Evolutionary conservation across 148 eudicot genomes (phyloP), one percentile per base, ranked within the genome.

Genomic region (Fagopyrum tataricum): DNA sequence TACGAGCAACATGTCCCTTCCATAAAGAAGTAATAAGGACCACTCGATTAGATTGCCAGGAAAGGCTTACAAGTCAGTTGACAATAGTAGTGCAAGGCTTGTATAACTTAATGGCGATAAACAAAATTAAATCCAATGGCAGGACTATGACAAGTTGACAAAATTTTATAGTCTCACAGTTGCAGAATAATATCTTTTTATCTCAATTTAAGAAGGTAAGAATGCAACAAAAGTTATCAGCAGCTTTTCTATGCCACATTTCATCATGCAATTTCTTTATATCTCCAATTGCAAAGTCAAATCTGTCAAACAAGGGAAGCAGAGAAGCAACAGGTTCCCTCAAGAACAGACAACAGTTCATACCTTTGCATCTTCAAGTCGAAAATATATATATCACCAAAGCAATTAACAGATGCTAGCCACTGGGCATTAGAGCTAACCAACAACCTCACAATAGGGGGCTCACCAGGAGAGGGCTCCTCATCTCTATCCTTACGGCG

Each of bases 401-500:
- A 90, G 78, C 93, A 91, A 81, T 94, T 94, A 39, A 87, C 77
- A 73, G 96, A 96, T 69, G 98, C 93, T 79, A 94, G 75, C 98
- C 98, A 94, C 84, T 94, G 96, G 47, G 90, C 98, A 82, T 94
- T 96, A 76, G 78, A 78, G 84, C 98, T 94, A 47, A 83, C 82
- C 77, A 85, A 91, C 84, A 91, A 79, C 72, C 80, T 94, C 48
- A 96, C 88, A 52, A 94, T 88, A 48, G 98, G 98, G 67, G 96
- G 98, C 78, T 94, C 96, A 67, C 73, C 81, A 40, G 91, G 96
- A 4, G 88, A 85, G 64, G 82, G 75, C 72, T 64, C 76, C 76
- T 87, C 86, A 71, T 76, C 83, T 40, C 72, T 70, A 9, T 87
- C 87, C 83, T 82, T 87, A 14, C 89, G 89, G 66, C 82, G 77